phyloP scores from a whole-genome alignment of 2,329 filamentous ascomycete species.

The Trichoderma atroviride region DNA sequence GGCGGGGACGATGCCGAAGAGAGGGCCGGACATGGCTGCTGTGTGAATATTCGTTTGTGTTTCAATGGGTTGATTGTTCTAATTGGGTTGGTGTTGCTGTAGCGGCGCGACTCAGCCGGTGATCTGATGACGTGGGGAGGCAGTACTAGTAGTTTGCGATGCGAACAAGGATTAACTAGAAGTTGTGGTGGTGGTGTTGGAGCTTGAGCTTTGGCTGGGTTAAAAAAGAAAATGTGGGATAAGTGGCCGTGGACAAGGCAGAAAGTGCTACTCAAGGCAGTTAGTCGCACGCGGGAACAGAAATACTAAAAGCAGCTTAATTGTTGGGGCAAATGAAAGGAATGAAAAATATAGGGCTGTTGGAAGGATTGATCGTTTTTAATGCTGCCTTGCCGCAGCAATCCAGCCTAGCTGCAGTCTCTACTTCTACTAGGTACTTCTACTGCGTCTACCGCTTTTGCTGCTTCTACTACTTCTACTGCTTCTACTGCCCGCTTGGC shows the following conservation, averaged over 20 bases:
- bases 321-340: background rate
- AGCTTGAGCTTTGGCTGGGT: background rate
- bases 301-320: background rate
- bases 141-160: background rate
- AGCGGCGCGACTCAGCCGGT: background rate
- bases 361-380: background rate
- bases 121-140: background rate
- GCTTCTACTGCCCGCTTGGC: background rate
- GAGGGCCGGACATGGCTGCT: slow-evolving; percentile 46
- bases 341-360: background rate
- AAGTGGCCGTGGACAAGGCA: background rate
- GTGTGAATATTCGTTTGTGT: background rate
- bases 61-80: background rate
- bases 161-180: background rate
- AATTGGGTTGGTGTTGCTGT: background rate
- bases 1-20: slow-evolving; percentile 64
- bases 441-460: too few relatives aligned
- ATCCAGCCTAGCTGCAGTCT: background rate
- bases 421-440: too few relatives aligned
- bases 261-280: slow-evolving; percentile 4
- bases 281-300: background rate
- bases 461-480: too few relatives aligned
- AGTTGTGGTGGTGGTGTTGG: background rate
- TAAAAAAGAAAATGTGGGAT: background rate
- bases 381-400: background rate